These are phyloP conservation scores for Helotiales sp. DNA, from an alignment of 2,329 filamentous ascomycete species.

Conservation along the genomic window DNA sequence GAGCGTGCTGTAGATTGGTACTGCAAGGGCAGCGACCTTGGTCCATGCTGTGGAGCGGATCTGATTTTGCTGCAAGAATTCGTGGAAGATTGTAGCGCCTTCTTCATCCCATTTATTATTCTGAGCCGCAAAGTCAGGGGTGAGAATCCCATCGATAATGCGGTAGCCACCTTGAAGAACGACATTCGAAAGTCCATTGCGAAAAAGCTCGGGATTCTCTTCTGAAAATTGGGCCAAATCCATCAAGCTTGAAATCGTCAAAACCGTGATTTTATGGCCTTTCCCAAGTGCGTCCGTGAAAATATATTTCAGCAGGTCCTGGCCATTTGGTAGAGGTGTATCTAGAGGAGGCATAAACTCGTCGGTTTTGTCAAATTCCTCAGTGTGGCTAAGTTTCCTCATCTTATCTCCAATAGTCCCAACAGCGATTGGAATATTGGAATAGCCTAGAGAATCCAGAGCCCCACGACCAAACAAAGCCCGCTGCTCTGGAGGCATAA, in stretches of 20 bases:
- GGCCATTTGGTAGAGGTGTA: constrained; percentile 9
- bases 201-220: constrained; percentile 14
- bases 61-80: constrained; percentile 18
- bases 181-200: constrained; percentile 16
- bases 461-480: constrained; percentile 28
- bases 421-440: constrained; percentile 24
- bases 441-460: constrained; percentile 23
- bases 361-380: constrained; percentile 27
- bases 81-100: constrained; percentile 22
- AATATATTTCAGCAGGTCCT: constrained; percentile 17
- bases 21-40: constrained; percentile 27
- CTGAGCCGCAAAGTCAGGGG: constrained; percentile 14
- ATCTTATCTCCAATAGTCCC: constrained; percentile 19
- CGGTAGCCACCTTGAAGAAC: constrained; percentile 30
- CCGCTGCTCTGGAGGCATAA: constrained; percentile 22
- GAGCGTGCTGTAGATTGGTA: constrained; percentile 18
- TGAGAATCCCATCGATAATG: constrained; percentile 9
- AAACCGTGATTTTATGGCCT: constrained; percentile 25
- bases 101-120: constrained; percentile 30
- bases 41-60: constrained; percentile 28
- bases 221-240: constrained; percentile 26
- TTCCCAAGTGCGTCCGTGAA: constrained; percentile 16
- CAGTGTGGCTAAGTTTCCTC: constrained; percentile 5
- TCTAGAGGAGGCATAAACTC: constrained; percentile 22
- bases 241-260: constrained; percentile 29